Evolutionary conservation across 1,284 basidiomycete species (phyloP).

Genomic region (Heterobasidion annosum): DNA sequence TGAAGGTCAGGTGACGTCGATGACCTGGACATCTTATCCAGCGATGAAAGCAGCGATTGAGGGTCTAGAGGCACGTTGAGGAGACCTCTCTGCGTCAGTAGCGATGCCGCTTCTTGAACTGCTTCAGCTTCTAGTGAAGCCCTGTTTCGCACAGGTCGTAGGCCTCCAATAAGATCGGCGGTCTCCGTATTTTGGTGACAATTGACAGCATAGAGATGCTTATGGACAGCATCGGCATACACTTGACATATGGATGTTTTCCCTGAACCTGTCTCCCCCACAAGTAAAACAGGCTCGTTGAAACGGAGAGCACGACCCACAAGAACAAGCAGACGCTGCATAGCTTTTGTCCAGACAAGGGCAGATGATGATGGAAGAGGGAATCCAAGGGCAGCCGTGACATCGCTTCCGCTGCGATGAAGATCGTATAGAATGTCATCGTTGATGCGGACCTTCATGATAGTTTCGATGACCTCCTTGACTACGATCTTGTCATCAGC

Average conservation of each 20-base stretch:
- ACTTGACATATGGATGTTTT: constrained; percentile 97
- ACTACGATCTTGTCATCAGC: constrained; percentile 85
- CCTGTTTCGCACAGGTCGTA: constrained; percentile 89
- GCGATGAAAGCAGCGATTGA: constrained; percentile 25
- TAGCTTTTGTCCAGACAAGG: constrained; percentile 88
- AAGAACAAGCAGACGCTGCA: constrained; percentile 85
- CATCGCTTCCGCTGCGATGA: constrained; percentile 34
- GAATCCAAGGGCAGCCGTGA: constrained; percentile 44
- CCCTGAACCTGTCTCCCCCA: constrained; percentile 96
- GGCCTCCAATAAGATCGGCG: constrained; percentile 91
- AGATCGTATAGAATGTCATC: constrained; percentile 63
- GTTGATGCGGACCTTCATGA: constrained; percentile 87
- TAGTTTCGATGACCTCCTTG: constrained; percentile 85
- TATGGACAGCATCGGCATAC: constrained; percentile 62
- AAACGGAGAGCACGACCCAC: constrained; percentile 79
- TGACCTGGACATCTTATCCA: constrained; percentile 24
- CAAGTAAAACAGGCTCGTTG: constrained; percentile 95
- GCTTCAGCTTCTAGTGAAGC: constrained; percentile 35
- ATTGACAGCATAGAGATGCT: constrained; percentile 72
- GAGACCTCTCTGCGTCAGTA: constrained; percentile 34
- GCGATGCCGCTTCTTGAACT: constrained; percentile 28
- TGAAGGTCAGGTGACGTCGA: constrained; percentile 20
- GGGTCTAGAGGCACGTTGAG: constrained; percentile 20
- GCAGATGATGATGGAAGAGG: constrained; percentile 38
- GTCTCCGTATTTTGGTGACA: constrained; percentile 99